Conservation (phyloP, 2,329 filamentous ascomycete genomes). For the Ambrosiella beaveri region DNA sequence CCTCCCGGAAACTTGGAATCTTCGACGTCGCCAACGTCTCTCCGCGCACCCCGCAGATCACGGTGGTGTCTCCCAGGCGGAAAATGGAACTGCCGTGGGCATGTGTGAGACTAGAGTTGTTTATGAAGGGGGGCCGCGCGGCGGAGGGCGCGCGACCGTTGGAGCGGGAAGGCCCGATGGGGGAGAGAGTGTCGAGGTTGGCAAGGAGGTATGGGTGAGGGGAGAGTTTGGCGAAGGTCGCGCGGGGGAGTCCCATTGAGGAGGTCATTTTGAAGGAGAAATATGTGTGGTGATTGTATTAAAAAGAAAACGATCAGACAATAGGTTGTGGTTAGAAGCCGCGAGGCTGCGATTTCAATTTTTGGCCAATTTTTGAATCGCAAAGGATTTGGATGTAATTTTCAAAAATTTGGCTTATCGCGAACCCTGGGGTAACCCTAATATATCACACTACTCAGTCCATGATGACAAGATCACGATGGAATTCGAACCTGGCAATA, state of each 20-base stretch:
- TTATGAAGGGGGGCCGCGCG: constrained; percentile 56
- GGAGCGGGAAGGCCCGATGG: constrained; percentile 43
- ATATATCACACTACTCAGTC: neutral
- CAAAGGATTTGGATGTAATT: neutral
- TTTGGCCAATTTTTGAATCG: neutral
- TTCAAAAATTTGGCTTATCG: constrained; percentile 4
- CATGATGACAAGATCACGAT: neutral
- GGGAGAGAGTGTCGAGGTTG: constrained; percentile 45
- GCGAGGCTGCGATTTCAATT: neutral
- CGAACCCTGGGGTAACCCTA: constrained; percentile 1
- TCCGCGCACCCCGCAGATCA: constrained; percentile 81
- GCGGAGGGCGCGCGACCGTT: constrained; percentile 61
- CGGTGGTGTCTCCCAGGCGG: constrained; percentile 73
- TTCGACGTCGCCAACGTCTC: constrained; percentile 65
- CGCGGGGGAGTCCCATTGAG: constrained; percentile 30
- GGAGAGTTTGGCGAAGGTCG: constrained; percentile 76
- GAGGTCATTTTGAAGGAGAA: constrained; percentile 16
- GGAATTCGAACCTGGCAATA: neutral
- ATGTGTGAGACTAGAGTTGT: constrained; percentile 72
- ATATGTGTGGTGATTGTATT: neutral
- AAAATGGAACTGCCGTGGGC: constrained; percentile 82
- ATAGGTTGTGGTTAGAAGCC: neutral
- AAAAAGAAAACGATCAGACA: neutral
- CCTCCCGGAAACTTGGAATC: constrained; percentile 46
- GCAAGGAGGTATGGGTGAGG: constrained; percentile 80